These are phyloP conservation scores for Kuraishia molischiana DNA, from an alignment of 805 yeast species.

Conservation along the genomic window DNA sequence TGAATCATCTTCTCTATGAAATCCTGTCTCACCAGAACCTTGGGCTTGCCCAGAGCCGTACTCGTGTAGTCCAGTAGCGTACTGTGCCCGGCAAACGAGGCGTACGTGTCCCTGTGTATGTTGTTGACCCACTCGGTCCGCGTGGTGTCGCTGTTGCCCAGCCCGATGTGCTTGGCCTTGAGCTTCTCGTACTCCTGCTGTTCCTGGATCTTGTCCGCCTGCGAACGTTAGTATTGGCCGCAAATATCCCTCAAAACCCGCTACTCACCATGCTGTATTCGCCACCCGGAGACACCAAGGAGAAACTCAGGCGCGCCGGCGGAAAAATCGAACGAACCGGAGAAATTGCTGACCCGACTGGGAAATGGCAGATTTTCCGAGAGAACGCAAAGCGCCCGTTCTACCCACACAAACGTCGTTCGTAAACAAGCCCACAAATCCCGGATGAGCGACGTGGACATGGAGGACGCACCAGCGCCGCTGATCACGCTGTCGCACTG, in stretches of 20 bases:
- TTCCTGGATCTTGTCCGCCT: constrained; percentile 62
- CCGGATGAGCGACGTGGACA: not conserved
- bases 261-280: no score
- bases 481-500: not conserved
- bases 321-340: no score
- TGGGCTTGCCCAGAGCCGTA: constrained; percentile 39
- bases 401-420: no score
- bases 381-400: no score
- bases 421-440: no score
- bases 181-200: constrained; percentile 44
- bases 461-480: not conserved
- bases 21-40: constrained; percentile 17
- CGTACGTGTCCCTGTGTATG: constrained; percentile 56
- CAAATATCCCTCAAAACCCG: no score
- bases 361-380: no score
- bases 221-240: not conserved
- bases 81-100: constrained; percentile 52
- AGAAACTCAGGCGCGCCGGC: no score
- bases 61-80: constrained; percentile 43
- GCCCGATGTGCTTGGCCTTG: constrained; percentile 57
- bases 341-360: no score
- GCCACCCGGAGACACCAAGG: no score
- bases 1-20: constrained; percentile 27
- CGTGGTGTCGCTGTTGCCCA: constrained; percentile 68
- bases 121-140: constrained; percentile 62